Evolutionary conservation across 306 rosid genomes (phyloP).

Genomic region (Begonia masoniana): DNA sequence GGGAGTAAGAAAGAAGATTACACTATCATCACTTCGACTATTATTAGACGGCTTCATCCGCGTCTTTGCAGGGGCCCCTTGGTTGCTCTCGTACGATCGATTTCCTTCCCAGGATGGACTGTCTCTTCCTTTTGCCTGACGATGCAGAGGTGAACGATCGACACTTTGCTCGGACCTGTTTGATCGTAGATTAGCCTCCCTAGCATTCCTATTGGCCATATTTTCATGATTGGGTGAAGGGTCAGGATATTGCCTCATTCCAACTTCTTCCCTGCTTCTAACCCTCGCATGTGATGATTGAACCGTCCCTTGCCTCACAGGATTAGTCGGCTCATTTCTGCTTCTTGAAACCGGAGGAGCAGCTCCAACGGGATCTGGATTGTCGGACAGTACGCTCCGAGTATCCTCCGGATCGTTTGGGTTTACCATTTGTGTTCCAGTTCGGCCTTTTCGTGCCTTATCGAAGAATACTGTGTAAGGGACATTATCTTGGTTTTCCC

Average conservation of each 20-base stretch:
- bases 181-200: background rate
- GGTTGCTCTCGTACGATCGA: background rate
- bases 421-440: slow-evolving; percentile 55
- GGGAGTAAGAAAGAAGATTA: background rate
- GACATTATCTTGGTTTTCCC: slow-evolving; percentile 76
- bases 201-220: background rate
- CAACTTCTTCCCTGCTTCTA: slow-evolving; percentile 49
- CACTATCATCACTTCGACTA: background rate
- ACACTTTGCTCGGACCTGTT: background rate
- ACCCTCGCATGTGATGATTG: slow-evolving; percentile 24
- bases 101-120: background rate
- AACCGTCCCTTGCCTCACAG: slow-evolving; percentile 12
- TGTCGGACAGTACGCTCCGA: slow-evolving; percentile 25
- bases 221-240: background rate
- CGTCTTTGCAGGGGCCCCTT: background rate
- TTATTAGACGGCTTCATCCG: background rate
- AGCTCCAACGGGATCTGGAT: slow-evolving; percentile 25
- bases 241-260: background rate
- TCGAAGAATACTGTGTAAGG: slow-evolving; percentile 89
- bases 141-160: background rate
- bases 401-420: slow-evolving; percentile 84
- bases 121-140: background rate
- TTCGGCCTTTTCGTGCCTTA: slow-evolving; percentile 75
- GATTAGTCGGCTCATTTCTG: slow-evolving; percentile 19
- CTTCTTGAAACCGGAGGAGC: slow-evolving; percentile 29